phyloP scores from a whole-genome alignment of 306 rosid genomes.

The Crotalaria pallida region DNA sequence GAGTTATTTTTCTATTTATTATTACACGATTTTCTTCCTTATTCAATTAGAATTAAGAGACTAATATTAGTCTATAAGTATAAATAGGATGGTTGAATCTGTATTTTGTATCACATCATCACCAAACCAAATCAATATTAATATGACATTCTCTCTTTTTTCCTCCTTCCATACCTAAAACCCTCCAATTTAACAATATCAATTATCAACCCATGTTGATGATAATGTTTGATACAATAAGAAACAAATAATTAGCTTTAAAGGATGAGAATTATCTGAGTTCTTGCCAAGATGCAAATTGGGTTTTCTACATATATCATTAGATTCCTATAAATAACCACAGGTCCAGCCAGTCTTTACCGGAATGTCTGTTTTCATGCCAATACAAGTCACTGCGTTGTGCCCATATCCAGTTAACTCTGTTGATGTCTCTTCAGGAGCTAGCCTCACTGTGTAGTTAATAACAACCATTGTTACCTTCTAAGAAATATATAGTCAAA shows the following conservation, averaged over 20 bases:
- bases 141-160: too few species aligned
- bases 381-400: slow-evolving; percentile 87
- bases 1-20: too few species aligned
- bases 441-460: slow-evolving; percentile 81
- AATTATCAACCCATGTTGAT: not conserved
- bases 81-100: too few species aligned
- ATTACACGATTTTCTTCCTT: too few species aligned
- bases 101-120: too few species aligned
- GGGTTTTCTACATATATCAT: not conserved
- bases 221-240: not conserved
- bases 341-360: slow-evolving; percentile 30
- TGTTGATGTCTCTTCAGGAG: slow-evolving; percentile 70
- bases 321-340: not conserved
- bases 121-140: too few species aligned
- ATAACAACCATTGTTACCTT: slow-evolving; percentile 22
- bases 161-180: too few species aligned
- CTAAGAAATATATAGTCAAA: slow-evolving; percentile 8
- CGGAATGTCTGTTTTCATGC: slow-evolving; percentile 92
- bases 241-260: not conserved
- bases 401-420: slow-evolving; percentile 79
- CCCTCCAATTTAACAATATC: not conserved
- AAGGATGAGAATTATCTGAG: slow-evolving; percentile 9
- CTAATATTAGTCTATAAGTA: too few species aligned
- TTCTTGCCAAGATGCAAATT: not conserved
- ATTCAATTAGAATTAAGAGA: too few species aligned